Conservation (phyloP, 106 monocot species). For the Agapanthus africanus region DNA sequence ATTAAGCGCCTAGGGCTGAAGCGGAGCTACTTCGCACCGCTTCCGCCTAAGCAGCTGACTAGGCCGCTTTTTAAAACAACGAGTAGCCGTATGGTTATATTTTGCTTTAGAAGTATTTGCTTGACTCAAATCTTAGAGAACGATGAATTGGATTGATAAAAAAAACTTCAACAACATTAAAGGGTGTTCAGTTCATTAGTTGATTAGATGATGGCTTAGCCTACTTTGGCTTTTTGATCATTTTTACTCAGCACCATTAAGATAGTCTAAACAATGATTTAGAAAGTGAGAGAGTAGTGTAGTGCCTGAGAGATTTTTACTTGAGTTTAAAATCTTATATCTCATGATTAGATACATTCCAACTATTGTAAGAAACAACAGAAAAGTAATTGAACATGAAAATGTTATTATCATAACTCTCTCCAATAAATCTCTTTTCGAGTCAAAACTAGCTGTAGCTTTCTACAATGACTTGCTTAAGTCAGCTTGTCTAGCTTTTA, state of each 20-base stretch:
- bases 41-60: too few species aligned
- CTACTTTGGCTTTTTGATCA: not conserved
- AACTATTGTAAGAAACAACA: not conserved
- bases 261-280: not conserved
- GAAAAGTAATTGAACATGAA: not conserved
- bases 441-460: not conserved
- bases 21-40: too few species aligned
- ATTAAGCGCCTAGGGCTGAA: too few species aligned
- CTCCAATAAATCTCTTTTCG: not conserved
- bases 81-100: too few species aligned
- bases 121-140: not conserved
- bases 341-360: not conserved
- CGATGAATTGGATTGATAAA: not conserved
- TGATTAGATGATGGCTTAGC: not conserved
- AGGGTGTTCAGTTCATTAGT: not conserved
- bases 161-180: not conserved
- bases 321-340: not conserved
- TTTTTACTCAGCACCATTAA: not conserved
- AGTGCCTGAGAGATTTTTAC: not conserved
- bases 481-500: not conserved
- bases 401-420: not conserved
- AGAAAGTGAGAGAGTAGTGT: not conserved
- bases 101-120: too few species aligned
- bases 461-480: not conserved
- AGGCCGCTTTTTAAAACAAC: too few species aligned